Conservation (phyloP, 495 filamentous ascomycete genomes). For the Penicillium diatomitis region DNA sequence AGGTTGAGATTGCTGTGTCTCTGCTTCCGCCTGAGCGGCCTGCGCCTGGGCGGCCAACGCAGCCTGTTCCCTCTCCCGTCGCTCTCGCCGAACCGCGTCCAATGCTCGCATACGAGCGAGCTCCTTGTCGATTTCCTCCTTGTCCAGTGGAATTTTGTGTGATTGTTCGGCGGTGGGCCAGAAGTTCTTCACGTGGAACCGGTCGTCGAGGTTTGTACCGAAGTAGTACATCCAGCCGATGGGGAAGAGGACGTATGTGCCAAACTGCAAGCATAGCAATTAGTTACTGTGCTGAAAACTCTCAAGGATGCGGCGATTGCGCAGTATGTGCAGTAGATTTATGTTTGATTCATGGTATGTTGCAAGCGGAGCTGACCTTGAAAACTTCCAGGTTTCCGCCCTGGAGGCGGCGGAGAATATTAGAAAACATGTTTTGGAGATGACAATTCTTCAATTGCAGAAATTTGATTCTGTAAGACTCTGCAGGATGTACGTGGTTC, state of each 20-base stretch:
- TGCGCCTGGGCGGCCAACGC: conserved; percentile 38
- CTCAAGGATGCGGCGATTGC: too few species aligned
- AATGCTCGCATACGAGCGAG: conserved; percentile 57
- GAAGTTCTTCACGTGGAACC: conserved; percentile 82
- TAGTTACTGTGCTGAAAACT: background rate
- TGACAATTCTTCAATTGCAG: background rate
- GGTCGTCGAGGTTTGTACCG: conserved; percentile 91
- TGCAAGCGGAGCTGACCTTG: conserved; percentile 53
- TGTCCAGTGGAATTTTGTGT: conserved; percentile 80
- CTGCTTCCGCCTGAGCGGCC: conserved; percentile 10
- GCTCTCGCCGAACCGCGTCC: conserved; percentile 34
- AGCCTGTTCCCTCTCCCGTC: conserved; percentile 46
- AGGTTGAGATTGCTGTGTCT: conserved; percentile 11
- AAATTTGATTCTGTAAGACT: too few species aligned
- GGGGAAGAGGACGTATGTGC: conserved; percentile 96
- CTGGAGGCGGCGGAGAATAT: conserved; percentile 39
- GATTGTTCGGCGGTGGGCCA: conserved; percentile 84
- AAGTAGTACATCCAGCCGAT: conserved; percentile 99
- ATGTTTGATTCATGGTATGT: too few species aligned
- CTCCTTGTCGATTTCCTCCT: conserved; percentile 76
- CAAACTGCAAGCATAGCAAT: conserved; percentile 54
- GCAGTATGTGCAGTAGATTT: too few species aligned
- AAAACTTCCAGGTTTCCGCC: conserved; percentile 92
- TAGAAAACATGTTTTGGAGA: conserved; percentile 24
- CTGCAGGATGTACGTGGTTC: too few species aligned